These are phyloP conservation scores for Wickerhamiella infanticola DNA, from an alignment of 1,139 yeast genomes.

Conservation along the genomic window DNA sequence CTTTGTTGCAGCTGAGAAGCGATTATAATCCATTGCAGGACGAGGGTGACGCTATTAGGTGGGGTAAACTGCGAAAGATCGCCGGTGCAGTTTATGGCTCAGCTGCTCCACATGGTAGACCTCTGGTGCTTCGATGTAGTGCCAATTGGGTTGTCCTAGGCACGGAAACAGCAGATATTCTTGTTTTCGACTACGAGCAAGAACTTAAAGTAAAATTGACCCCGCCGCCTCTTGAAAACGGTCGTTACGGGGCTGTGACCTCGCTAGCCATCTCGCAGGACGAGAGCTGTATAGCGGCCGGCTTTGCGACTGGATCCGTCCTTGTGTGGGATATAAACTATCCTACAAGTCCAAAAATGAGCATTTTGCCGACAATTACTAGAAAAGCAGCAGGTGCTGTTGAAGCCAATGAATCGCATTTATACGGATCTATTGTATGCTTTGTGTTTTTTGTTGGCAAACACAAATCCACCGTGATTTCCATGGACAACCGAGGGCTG, in stretches of 20 bases:
- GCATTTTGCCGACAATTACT: slow-evolving; percentile 5
- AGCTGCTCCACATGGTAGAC: slow-evolving; percentile 33
- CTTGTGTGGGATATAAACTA: slow-evolving; percentile 28
- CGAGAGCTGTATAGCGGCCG: slow-evolving; percentile 18
- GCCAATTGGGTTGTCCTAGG: slow-evolving; percentile 46
- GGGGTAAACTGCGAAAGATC: slow-evolving; percentile 12
- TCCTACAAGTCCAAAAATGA: neutral
- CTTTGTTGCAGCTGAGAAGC: neutral
- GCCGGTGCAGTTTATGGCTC: slow-evolving; percentile 24
- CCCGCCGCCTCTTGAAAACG: slow-evolving; percentile 16
- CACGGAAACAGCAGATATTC: slow-evolving; percentile 41
- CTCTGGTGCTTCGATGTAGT: slow-evolving; percentile 27
- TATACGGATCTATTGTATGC: slow-evolving; percentile 2
- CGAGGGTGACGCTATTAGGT: slow-evolving; percentile 5
- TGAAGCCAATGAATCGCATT: slow-evolving; percentile 9
- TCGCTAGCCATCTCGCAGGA: slow-evolving; percentile 21
- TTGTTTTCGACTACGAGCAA: slow-evolving; percentile 54
- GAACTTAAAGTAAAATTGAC: slow-evolving; percentile 30
- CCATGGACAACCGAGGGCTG: slow-evolving; percentile 11
- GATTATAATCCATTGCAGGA: neutral
- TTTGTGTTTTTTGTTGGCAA: neutral
- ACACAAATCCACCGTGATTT: neutral
- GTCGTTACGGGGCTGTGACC: slow-evolving; percentile 31
- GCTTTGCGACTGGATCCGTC: slow-evolving; percentile 33
- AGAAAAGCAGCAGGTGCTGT: slow-evolving; percentile 3